Evolutionary conservation across 768 basidiomycete genomes (phyloP).

Genomic region (Termitomyces eurrhizus): DNA sequence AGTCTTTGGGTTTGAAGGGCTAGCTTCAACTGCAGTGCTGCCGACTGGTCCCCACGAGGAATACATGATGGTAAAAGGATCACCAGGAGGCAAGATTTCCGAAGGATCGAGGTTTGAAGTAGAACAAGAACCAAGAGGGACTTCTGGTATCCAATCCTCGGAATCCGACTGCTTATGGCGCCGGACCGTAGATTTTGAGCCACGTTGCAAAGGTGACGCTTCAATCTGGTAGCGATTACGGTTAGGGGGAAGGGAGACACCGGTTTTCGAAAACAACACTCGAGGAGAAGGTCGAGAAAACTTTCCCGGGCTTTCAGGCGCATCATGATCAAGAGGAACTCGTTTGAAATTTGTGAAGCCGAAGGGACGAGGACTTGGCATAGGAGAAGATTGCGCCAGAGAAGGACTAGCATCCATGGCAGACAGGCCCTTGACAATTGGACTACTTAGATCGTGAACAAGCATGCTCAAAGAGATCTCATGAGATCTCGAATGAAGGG

Average conservation of each 20-base stretch:
- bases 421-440: conserved; percentile 31
- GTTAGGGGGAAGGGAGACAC: conserved; percentile 28
- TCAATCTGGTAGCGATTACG: conserved; percentile 32
- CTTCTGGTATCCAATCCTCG: conserved; percentile 38
- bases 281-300: conserved; percentile 36
- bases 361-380: conserved; percentile 22
- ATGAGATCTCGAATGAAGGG: conserved; percentile 59
- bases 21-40: conserved; percentile 10
- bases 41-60: conserved; percentile 33
- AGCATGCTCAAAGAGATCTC: conserved; percentile 67
- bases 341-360: conserved; percentile 18
- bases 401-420: conserved; percentile 27
- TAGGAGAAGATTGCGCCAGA: conserved; percentile 31
- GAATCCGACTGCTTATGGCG: conserved; percentile 29
- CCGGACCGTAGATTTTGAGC: conserved; percentile 15
- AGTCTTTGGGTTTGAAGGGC: conserved; percentile 24
- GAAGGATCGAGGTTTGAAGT: conserved; percentile 17
- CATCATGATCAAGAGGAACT: conserved; percentile 22
- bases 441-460: conserved; percentile 49
- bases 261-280: conserved; percentile 31
- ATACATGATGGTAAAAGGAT: conserved; percentile 48
- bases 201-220: conserved; percentile 46
- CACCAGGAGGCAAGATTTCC: conserved; percentile 23
- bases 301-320: conserved; percentile 29
- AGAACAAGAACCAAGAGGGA: conserved; percentile 20